phyloP scores from a whole-genome alignment of 2,329 filamentous ascomycete genomes.

The Harringtonia lauricola region DNA sequence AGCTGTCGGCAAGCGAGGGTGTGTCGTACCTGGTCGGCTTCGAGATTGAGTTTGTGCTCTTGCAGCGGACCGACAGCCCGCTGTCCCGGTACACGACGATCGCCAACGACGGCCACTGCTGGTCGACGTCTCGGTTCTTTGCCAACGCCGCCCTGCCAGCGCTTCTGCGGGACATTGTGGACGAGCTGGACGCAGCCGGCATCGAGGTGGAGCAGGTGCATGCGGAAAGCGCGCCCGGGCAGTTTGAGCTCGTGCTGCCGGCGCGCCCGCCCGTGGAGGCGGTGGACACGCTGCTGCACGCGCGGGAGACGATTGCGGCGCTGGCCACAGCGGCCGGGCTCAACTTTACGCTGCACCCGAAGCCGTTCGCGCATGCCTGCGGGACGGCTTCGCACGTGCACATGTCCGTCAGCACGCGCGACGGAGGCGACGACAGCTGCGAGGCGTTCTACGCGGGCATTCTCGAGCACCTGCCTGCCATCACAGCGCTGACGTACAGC shows the following conservation, averaged over 20 bases:
- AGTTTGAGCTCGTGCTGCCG: slow-evolving; percentile 67
- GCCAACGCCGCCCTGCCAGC: slow-evolving; percentile 43
- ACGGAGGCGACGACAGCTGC: slow-evolving; percentile 25
- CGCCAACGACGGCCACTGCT: slow-evolving; percentile 54
- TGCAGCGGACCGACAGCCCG: slow-evolving; percentile 30
- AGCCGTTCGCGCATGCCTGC: slow-evolving; percentile 45
- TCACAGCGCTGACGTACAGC: slow-evolving; percentile 60
- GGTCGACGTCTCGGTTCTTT: slow-evolving; percentile 55
- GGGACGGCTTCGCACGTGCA: slow-evolving; percentile 62
- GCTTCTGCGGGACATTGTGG: slow-evolving; percentile 55
- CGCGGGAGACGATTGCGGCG: slow-evolving; percentile 56
- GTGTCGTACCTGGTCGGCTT: slow-evolving; percentile 61
- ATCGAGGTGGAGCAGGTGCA: slow-evolving; percentile 66
- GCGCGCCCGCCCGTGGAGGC: slow-evolving; percentile 52
- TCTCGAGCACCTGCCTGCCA: slow-evolving; percentile 50
- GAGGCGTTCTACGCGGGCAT: slow-evolving; percentile 63
- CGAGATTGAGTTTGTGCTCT: slow-evolving; percentile 69
- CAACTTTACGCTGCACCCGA: slow-evolving; percentile 63
- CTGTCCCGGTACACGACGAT: slow-evolving; percentile 27
- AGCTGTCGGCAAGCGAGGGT: slow-evolving; percentile 36
- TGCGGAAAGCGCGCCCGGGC: slow-evolving; percentile 59
- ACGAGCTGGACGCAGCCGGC: slow-evolving; percentile 45
- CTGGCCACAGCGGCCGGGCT: slow-evolving; percentile 51
- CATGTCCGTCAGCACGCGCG: slow-evolving; percentile 47
- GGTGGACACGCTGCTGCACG: slow-evolving; percentile 60